Percentiles rank a stretch among this genome's conserved stretches.
These are phyloP conservation scores for Phytophthora multivora DNA, from an alignment of 352 stramenopile species.

Conservation along the genomic window DNA sequence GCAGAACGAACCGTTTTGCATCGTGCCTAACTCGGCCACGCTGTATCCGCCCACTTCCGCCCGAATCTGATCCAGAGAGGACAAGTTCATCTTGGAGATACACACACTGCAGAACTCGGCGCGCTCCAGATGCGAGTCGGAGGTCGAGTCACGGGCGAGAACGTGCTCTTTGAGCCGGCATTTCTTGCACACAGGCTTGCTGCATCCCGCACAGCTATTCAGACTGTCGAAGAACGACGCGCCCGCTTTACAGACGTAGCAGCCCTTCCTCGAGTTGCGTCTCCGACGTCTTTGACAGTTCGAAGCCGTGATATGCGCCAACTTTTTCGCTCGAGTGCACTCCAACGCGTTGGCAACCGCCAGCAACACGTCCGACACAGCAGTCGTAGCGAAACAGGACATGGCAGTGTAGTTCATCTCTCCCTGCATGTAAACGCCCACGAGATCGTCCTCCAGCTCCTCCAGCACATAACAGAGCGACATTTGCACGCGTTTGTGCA, in stretches of 20 bases:
- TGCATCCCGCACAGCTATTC: slow-evolving; percentile 11
- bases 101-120: slow-evolving; percentile 19
- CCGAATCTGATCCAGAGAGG: slow-evolving; percentile 6
- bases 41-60: neutral
- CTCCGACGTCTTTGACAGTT: neutral
- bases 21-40: neutral
- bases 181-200: slow-evolving; percentile 16
- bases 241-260: slow-evolving; percentile 7
- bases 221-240: slow-evolving; percentile 26
- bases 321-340: slow-evolving; percentile 24
- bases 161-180: slow-evolving; percentile 18
- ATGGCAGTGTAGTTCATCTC: slow-evolving; percentile 1
- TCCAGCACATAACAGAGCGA: slow-evolving; percentile 40
- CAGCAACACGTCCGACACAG: slow-evolving; percentile 14
- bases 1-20: neutral
- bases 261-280: slow-evolving; percentile 14
- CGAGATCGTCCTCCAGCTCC: slow-evolving; percentile 16
- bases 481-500: slow-evolving; percentile 11
- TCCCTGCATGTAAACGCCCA: slow-evolving; percentile 34
- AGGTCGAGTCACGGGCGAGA: slow-evolving; percentile 15
- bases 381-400: neutral
- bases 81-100: slow-evolving; percentile 11
- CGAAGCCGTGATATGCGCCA: slow-evolving; percentile 10
- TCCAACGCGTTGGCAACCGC: slow-evolving; percentile 13
- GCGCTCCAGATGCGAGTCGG: slow-evolving; percentile 4